phyloP scores from a whole-genome alignment of 306 rosid species.

The Trichosanthes truncata region DNA sequence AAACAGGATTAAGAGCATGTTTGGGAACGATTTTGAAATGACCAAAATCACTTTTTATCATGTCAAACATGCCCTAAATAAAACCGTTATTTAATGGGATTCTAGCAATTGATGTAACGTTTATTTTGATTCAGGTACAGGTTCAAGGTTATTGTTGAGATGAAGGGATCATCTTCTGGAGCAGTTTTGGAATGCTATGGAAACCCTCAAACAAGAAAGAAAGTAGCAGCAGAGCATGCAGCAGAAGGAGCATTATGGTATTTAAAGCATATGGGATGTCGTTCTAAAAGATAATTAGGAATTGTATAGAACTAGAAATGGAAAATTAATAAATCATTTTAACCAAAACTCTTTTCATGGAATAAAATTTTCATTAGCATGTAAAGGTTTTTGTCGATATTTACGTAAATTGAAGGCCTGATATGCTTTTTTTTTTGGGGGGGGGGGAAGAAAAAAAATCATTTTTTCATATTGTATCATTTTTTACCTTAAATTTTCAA shows the following conservation, averaged over 20 bases:
- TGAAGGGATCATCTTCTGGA: constrained; percentile 12
- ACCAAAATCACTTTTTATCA: too few relatives aligned
- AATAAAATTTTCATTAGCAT: background rate
- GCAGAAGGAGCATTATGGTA: constrained; percentile 65
- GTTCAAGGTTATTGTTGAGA: constrained; percentile 43
- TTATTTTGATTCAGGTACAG: constrained; percentile 35
- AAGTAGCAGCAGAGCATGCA: constrained; percentile 48
- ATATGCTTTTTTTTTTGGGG: too few relatives aligned
- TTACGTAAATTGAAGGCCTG: too few relatives aligned
- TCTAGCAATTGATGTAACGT: background rate
- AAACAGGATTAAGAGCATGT: background rate
- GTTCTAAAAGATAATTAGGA: constrained; percentile 10
- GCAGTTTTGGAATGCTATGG: constrained; percentile 44
- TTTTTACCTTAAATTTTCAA: too few relatives aligned
- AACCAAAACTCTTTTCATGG: background rate
- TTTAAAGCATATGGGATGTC: constrained; percentile 27
- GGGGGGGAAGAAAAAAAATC: too few relatives aligned
- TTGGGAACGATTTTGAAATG: too few relatives aligned
- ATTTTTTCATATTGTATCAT: too few relatives aligned
- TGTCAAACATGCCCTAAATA: too few relatives aligned
- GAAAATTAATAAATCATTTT: background rate
- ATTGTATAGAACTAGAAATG: background rate
- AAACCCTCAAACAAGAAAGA: constrained; percentile 39
- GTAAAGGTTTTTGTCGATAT: background rate
- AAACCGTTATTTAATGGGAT: background rate